phyloP scores from a whole-genome alignment of 108 stramenopile species.

The Asterionellopsis glacialis region DNA sequence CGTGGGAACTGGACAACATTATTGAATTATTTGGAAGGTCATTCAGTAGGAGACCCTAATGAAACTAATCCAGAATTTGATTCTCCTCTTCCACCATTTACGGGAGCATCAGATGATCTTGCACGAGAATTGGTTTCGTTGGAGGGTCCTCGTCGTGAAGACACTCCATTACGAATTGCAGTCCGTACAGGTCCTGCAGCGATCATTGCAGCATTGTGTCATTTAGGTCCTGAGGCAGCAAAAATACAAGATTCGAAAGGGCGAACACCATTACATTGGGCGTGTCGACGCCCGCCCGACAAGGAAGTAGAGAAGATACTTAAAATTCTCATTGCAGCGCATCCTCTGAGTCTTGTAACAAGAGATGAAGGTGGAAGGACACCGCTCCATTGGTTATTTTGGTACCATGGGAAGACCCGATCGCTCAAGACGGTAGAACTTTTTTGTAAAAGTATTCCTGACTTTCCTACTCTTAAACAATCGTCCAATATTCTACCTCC shows the following conservation, averaged over 20 bases:
- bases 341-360: slow-evolving; percentile 33
- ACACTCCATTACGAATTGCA: slow-evolving; percentile 31
- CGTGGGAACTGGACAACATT: slow-evolving; percentile 37
- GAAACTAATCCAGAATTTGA: slow-evolving; percentile 23
- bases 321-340: slow-evolving; percentile 24
- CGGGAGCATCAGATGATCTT: slow-evolving; percentile 26
- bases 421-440: slow-evolving; percentile 30
- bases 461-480: slow-evolving; percentile 17
- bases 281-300: slow-evolving; percentile 28
- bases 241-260: slow-evolving; percentile 22
- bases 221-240: slow-evolving; percentile 39
- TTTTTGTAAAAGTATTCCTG: slow-evolving; percentile 26
- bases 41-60: slow-evolving; percentile 16
- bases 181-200: slow-evolving; percentile 23
- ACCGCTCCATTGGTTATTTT: slow-evolving; percentile 64
- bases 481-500: slow-evolving; percentile 21
- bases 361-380: slow-evolving; percentile 53
- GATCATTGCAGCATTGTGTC: slow-evolving; percentile 48
- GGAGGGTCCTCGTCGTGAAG: slow-evolving; percentile 25
- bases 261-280: slow-evolving; percentile 39
- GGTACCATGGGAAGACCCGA: slow-evolving; percentile 41
- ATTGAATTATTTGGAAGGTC: slow-evolving; percentile 38
- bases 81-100: slow-evolving; percentile 36
- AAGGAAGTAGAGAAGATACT: slow-evolving; percentile 28
- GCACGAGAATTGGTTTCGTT: slow-evolving; percentile 29